phyloP scores from a whole-genome alignment of 495 filamentous ascomycete genomes.

The Trichoderma reesei region DNA sequence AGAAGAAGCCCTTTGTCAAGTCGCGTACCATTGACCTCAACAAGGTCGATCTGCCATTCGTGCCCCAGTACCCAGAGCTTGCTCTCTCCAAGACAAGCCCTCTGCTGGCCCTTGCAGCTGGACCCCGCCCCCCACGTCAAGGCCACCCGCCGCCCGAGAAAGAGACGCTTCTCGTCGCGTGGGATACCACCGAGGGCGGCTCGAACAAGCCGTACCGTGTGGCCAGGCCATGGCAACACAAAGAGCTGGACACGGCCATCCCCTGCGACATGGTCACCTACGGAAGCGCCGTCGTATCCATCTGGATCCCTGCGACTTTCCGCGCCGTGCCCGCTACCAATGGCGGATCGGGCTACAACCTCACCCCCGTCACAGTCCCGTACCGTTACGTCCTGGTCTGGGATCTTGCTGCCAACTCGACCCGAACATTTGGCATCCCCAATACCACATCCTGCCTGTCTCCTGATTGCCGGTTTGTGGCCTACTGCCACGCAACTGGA shows the following conservation, averaged over 20 bases:
- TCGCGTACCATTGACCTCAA: conserved; percentile 56
- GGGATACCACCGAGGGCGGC: conserved; percentile 19
- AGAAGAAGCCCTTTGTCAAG: conserved; percentile 62
- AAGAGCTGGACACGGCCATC: conserved; percentile 27
- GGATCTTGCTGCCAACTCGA: conserved; percentile 25
- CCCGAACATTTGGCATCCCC: conserved; percentile 26
- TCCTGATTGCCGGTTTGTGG: conserved; percentile 27
- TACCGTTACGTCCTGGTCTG: conserved; percentile 26
- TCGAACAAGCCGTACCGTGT: conserved; percentile 22
- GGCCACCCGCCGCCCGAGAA: conserved; percentile 25
- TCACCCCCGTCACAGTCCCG: conserved; percentile 20
- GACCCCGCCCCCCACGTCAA: conserved; percentile 23
- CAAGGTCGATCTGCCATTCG: conserved; percentile 22
- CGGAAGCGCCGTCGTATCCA: conserved; percentile 24
- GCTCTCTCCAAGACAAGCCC: conserved; percentile 27
- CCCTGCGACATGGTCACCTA: conserved; percentile 24
- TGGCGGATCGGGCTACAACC: conserved; percentile 21
- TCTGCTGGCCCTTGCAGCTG: conserved; percentile 25
- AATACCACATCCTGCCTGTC: conserved; percentile 25
- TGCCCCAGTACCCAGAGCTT: conserved; percentile 29
- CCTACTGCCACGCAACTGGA: conserved; percentile 23
- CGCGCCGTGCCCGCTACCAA: conserved; percentile 21
- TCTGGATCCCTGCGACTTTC: conserved; percentile 28
- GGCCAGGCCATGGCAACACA: conserved; percentile 28
- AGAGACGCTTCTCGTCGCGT: conserved; percentile 25